phyloP scores from a whole-genome alignment of 2,329 filamentous ascomycete genomes.

The Beauveria sp. region DNA sequence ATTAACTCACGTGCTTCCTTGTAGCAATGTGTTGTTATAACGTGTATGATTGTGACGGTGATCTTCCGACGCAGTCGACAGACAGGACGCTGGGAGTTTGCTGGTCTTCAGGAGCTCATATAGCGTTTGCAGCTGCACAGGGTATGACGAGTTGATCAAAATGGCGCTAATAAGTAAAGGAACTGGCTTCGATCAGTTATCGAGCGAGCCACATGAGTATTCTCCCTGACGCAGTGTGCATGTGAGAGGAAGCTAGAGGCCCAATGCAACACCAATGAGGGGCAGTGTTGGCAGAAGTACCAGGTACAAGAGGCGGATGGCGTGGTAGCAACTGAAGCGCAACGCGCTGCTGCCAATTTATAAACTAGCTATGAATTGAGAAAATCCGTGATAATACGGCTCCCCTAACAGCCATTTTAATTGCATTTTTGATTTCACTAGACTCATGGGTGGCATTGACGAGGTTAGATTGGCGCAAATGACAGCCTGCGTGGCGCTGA shows the following conservation, averaged over 20 bases:
- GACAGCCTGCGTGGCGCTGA: background rate
- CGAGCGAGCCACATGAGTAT: no score
- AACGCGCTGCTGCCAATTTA: background rate
- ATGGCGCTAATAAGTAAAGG: no score
- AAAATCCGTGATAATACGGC: background rate
- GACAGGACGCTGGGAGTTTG: no score
- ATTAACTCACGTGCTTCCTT: background rate
- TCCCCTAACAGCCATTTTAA: background rate
- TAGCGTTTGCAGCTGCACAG: no score
- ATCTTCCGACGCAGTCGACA: no score
- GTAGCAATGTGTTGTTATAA: no score
- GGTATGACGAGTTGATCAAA: no score
- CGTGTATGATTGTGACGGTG: no score
- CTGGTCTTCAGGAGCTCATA: no score
- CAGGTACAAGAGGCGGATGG: background rate
- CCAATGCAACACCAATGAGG: slow-evolving; percentile 2
- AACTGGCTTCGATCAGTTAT: no score
- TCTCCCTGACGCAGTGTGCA: background rate
- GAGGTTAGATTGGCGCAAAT: background rate
- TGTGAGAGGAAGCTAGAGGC: background rate
- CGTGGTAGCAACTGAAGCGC: background rate
- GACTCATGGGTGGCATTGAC: background rate
- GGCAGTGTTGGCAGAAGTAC: background rate
- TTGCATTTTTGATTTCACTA: background rate
- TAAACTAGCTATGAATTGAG: no score